phyloP scores from a whole-genome alignment of 176 grass and related monocot species.

The Thinopyrum elongatum region DNA sequence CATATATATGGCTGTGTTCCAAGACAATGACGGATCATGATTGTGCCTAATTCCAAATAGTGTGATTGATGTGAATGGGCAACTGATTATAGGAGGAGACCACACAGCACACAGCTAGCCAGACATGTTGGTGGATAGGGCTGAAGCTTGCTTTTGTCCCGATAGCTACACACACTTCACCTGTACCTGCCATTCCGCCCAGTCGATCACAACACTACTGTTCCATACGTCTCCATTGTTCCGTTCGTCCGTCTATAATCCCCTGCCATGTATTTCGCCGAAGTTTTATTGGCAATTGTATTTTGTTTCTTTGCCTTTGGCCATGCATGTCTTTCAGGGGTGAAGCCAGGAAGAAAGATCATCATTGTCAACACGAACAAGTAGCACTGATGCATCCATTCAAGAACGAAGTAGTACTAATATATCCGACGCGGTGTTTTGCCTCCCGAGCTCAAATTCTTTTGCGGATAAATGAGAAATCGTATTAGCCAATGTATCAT shows the following conservation, averaged over 20 bases:
- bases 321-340: too few species aligned
- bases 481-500: too few species aligned
- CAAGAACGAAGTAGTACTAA: too few species aligned
- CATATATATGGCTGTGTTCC: background rate
- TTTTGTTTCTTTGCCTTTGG: background rate
- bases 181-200: background rate
- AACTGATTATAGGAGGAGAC: constrained; percentile 5
- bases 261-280: background rate
- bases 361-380: too few species aligned
- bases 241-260: too few species aligned
- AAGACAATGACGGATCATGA: constrained; percentile 9
- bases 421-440: too few species aligned
- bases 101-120: background rate
- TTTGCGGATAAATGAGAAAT: too few species aligned
- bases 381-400: too few species aligned
- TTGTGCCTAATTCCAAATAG: background rate
- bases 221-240: background rate
- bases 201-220: background rate
- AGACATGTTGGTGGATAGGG: constrained; percentile 2
- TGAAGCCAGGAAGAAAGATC: too few species aligned
- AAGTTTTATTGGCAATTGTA: background rate
- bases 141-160: constrained; percentile 11
- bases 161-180: constrained; percentile 10
- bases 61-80: constrained; percentile 1
- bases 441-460: too few species aligned